Base-by-base conservation (phyloP, 2,329 filamentous ascomycete species). In the Raffaelea ambrosiae region DNA sequence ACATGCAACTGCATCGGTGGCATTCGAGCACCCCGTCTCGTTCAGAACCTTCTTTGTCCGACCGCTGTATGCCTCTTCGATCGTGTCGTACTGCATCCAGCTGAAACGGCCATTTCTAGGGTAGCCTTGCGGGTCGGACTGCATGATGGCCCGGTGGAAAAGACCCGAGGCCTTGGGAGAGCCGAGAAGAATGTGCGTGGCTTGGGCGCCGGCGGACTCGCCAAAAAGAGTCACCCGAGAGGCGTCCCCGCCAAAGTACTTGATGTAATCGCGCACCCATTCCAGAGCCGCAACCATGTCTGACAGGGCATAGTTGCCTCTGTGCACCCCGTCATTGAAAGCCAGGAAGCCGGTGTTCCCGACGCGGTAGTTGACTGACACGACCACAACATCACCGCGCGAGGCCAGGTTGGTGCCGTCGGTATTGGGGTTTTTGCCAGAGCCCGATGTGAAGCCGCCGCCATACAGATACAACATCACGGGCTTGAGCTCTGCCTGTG, bases 391-490 rank as follows among this genome's bases (percentile, higher is more conserved):
- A 50, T 73, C 69, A 13, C 70, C 70, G 14, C 69, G 58, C 16
- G 69, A 66, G 3, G 66, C 68, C 29, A 72, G 57, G 52, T 67
- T 69, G 3, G 66, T 66, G n/a, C 69, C 67, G 54, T 71, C 70
- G 22, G 66, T 70, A 16, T 67, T 68, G 4, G 66, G 57, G 48
- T 72, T 69, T 46, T 65, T 67, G 10, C 65, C 65, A 10, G 62
- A 65, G 3, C 69, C 71, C 5, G 48, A 52, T 1, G 59, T 64
- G 41, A 70, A 66, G 1, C 62, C 66, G 8, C 70, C 69, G 14
- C 70, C 70, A 46, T 71, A 66, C 21, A 72, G 63, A 58, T 68
- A 74, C 19, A 74, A 58, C 62, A 73, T 67, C 13, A 73, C 70
- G 2, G 70, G 66, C 49, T 69, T 70, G 1, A 70, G 61, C 7